A percentile compares a stretch with the other conserved stretches of the same genome.
These are phyloP conservation scores for Cinnamomum chago DNA, from an alignment of 164 flowering plant species.

Conservation along the genomic window DNA sequence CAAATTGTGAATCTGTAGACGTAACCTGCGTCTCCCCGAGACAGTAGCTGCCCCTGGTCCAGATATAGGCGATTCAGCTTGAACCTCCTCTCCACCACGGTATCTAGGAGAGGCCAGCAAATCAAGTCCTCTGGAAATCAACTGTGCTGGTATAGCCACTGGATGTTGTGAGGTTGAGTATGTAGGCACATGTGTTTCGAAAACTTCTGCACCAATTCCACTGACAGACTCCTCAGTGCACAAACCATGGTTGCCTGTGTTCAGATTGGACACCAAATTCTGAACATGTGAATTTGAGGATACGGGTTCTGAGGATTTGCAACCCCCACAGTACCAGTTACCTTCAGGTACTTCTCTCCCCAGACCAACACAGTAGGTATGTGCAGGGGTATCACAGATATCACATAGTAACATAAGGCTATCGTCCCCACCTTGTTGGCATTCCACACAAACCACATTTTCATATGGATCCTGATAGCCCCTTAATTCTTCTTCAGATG, in stretches of 20 bases:
- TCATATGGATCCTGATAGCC: slow-evolving; percentile 90
- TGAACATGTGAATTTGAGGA: slow-evolving; percentile 42
- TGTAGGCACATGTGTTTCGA: slow-evolving; percentile 17
- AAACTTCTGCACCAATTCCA: slow-evolving; percentile 30
- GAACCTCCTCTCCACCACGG: slow-evolving; percentile 30
- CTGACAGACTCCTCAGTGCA: slow-evolving; percentile 28
- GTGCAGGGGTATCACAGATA: slow-evolving; percentile 98
- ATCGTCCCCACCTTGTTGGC: slow-evolving; percentile 93
- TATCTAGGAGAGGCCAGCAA: slow-evolving; percentile 45
- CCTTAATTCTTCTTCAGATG: slow-evolving; percentile 91
- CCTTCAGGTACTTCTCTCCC: slow-evolving; percentile 96
- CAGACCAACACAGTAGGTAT: slow-evolving; percentile 95
- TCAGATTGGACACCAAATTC: slow-evolving; percentile 32
- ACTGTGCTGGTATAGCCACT: slow-evolving; percentile 36
- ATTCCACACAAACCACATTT: slow-evolving; percentile 78
- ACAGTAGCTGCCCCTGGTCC: slow-evolving; percentile 70
- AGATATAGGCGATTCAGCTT: slow-evolving; percentile 45
- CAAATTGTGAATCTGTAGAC: slow-evolving; percentile 54
- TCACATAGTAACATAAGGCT: slow-evolving; percentile 92
- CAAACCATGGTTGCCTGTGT: slow-evolving; percentile 22
- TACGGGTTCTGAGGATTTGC: slow-evolving; percentile 59
- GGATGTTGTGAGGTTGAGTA: slow-evolving; percentile 18
- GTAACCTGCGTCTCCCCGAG: slow-evolving; percentile 67
- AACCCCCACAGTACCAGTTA: slow-evolving; percentile 94
- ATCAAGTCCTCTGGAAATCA: slow-evolving; percentile 31